Percentiles rank a stretch among this genome's conserved stretches.
phyloP scores from a whole-genome alignment of 768 basidiomycete species.

The Plicaturopsis crispa region DNA sequence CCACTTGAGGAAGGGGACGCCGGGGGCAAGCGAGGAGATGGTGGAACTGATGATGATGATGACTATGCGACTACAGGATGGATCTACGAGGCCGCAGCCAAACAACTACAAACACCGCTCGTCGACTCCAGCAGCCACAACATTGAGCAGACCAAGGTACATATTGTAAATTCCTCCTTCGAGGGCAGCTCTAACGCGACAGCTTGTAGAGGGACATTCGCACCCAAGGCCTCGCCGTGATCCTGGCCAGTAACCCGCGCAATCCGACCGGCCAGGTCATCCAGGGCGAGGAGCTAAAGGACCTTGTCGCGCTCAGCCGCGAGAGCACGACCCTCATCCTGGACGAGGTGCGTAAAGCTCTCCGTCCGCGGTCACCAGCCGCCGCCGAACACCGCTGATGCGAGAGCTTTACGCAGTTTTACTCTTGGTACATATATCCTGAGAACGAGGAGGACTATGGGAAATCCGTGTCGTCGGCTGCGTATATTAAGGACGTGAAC shows the following conservation, averaged over 20 bases:
- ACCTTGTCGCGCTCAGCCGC: slow-evolving; percentile 64
- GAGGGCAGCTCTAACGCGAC: slow-evolving; percentile 4
- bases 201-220: slow-evolving; percentile 60
- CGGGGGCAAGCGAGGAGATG: no score
- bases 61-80: no score
- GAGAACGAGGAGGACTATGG: slow-evolving; percentile 70
- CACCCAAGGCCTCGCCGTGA: slow-evolving; percentile 76
- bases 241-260: slow-evolving; percentile 90
- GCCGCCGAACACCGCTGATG: neutral
- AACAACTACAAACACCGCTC: no score
- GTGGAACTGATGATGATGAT: no score
- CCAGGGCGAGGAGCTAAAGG: slow-evolving; percentile 74
- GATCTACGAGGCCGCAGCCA: no score
- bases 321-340: slow-evolving; percentile 81
- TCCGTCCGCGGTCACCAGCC: no score
- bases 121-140: no score
- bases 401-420: slow-evolving; percentile 52
- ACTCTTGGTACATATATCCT: slow-evolving; percentile 93
- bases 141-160: no score
- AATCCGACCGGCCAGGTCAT: slow-evolving; percentile 94
- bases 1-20: no score
- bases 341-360: slow-evolving; percentile 61
- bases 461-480: slow-evolving; percentile 73
- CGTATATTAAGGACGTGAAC: slow-evolving; percentile 84
- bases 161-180: no score